These are phyloP conservation scores for Boletus edulis DNA, from an alignment of 768 basidiomycete genomes.

Conservation along the genomic window DNA sequence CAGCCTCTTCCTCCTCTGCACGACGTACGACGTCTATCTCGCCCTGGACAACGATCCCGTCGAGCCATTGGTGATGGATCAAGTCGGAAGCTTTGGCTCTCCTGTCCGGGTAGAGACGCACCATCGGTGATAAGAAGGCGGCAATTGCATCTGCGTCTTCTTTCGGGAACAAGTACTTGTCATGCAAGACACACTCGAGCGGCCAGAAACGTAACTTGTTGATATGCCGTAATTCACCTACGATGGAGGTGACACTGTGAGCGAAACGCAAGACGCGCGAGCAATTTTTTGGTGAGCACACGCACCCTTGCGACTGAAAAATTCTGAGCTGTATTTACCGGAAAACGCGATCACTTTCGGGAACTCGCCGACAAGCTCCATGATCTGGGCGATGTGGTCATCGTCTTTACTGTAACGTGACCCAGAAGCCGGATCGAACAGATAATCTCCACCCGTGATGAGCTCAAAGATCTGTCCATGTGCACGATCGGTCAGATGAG, in stretches of 20 bases:
- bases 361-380: slow-evolving; percentile 92
- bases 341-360: slow-evolving; percentile 79
- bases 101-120: slow-evolving; percentile 83
- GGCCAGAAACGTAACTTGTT: slow-evolving; percentile 94
- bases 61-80: slow-evolving; percentile 84
- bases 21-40: slow-evolving; percentile 80
- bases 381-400: slow-evolving; percentile 96
- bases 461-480: slow-evolving; percentile 81
- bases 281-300: slow-evolving; percentile 4
- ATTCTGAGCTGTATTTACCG: slow-evolving; percentile 92
- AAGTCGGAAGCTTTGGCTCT: slow-evolving; percentile 88
- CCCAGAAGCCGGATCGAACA: slow-evolving; percentile 96
- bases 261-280: neutral
- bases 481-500: neutral
- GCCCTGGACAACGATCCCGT: slow-evolving; percentile 81
- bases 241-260: slow-evolving; percentile 5
- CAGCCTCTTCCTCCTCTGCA: slow-evolving; percentile 52
- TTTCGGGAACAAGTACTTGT: slow-evolving; percentile 93
- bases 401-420: slow-evolving; percentile 96
- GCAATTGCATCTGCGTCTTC: slow-evolving; percentile 79
- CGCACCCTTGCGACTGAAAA: slow-evolving; percentile 94
- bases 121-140: slow-evolving; percentile 85
- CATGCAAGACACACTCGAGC: slow-evolving; percentile 73
- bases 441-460: slow-evolving; percentile 94
- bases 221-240: slow-evolving; percentile 89